Evolutionary conservation across 495 filamentous ascomycete genomes (phyloP).

Genomic region (Xylaria grammica): DNA sequence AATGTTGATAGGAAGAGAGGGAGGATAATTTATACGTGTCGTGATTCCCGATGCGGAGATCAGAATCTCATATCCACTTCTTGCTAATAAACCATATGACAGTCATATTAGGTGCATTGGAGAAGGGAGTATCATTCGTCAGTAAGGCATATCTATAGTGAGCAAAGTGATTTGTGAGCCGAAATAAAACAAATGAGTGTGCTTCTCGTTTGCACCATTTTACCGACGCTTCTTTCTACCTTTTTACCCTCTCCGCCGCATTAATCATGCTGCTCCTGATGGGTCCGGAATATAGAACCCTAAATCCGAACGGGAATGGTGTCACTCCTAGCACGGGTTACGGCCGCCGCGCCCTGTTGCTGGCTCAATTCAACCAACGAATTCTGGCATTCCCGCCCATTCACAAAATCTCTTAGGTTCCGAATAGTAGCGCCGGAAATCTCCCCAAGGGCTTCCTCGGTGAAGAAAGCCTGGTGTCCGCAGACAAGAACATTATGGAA

Average conservation of each 20-base stretch:
- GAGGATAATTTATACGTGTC: neutral
- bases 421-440: slow-evolving; percentile 66
- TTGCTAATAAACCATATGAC: too few relatives aligned
- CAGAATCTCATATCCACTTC: neutral
- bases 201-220: neutral
- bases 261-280: neutral
- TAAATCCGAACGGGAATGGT: slow-evolving; percentile 36
- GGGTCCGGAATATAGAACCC: slow-evolving; percentile 1
- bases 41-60: neutral
- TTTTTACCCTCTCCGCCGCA: neutral
- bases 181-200: neutral
- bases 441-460: slow-evolving; percentile 66
- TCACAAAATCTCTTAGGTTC: slow-evolving; percentile 54
- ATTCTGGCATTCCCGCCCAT: slow-evolving; percentile 41
- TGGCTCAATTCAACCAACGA: slow-evolving; percentile 38
- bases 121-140: neutral
- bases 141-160: neutral
- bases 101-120: neutral
- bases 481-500: slow-evolving; percentile 73
- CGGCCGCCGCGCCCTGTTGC: neutral
- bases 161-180: neutral
- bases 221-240: neutral
- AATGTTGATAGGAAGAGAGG: neutral
- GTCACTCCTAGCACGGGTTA: slow-evolving; percentile 17
- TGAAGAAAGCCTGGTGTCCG: slow-evolving; percentile 75